phyloP scores from a whole-genome alignment of 768 basidiomycete genomes.

The Scleroderma citrinum region DNA sequence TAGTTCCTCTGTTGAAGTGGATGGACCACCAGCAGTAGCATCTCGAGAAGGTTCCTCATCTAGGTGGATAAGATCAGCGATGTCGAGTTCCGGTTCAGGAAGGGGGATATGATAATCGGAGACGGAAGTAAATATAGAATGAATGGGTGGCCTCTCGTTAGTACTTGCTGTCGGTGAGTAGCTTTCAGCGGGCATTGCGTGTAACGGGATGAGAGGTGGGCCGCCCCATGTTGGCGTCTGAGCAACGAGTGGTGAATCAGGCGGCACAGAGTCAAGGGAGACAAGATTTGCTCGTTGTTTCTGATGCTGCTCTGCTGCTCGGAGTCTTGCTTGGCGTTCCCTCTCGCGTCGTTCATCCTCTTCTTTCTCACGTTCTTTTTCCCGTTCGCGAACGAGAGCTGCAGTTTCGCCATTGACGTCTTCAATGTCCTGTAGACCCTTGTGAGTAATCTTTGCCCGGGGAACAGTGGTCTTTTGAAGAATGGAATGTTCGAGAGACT shows the following conservation, averaged over 20 bases:
- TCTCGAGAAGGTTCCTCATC: constrained; percentile 54
- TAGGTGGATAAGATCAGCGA: constrained; percentile 72
- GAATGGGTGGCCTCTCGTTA: constrained; percentile 22
- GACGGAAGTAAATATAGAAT: constrained; percentile 31
- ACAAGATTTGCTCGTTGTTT: constrained; percentile 46
- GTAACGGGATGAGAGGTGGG: constrained; percentile 50
- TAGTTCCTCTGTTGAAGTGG: constrained; percentile 14
- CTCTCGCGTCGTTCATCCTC: constrained; percentile 66
- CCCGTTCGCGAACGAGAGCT: constrained; percentile 36
- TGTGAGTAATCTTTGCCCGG: constrained; percentile 87
- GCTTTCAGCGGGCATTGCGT: constrained; percentile 32
- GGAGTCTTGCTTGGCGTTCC: constrained; percentile 61
- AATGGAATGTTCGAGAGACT: constrained; percentile 81
- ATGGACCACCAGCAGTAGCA: constrained; percentile 15
- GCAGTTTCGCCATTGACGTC: constrained; percentile 54
- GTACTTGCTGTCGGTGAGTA: constrained; percentile 21
- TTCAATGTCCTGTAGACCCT: constrained; percentile 88
- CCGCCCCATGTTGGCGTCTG: constrained; percentile 54
- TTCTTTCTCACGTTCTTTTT: constrained; percentile 55
- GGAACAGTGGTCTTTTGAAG: constrained; percentile 59
- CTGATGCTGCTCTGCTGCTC: constrained; percentile 37
- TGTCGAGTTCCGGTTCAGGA: constrained; percentile 60
- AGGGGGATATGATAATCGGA: constrained; percentile 34
- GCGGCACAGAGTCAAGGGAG: constrained; percentile 52
- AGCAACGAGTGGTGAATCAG: constrained; percentile 59